Conservation (phyloP, 305 asterid species). For the Rubia peregrina region DNA sequence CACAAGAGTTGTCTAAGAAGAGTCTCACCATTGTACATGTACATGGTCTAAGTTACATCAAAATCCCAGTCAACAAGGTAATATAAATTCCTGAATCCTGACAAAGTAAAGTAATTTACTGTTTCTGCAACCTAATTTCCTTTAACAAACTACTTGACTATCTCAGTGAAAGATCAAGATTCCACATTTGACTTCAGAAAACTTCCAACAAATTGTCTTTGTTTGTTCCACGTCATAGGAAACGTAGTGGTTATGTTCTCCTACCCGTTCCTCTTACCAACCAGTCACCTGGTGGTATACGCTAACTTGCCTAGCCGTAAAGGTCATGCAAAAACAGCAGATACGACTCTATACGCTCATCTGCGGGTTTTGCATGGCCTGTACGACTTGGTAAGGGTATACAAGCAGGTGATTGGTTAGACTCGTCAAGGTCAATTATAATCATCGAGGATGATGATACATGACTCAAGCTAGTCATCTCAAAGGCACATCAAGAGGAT, state of each 20-base stretch:
- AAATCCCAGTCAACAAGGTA: neutral
- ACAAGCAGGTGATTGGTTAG: neutral
- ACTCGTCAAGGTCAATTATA: neutral
- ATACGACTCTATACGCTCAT: constrained; percentile 1
- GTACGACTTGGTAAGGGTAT: neutral
- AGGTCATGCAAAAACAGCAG: neutral
- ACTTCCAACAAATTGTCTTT: neutral
- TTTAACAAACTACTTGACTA: neutral
- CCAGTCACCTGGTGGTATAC: neutral
- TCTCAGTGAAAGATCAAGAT: neutral
- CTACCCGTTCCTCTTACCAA: neutral
- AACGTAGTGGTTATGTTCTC: neutral
- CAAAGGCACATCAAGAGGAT: too few relatives aligned
- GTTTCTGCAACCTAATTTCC: neutral
- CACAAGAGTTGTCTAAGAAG: too few relatives aligned
- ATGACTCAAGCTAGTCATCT: too few relatives aligned
- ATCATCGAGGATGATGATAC: neutral
- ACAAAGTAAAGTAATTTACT: neutral
- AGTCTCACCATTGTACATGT: too few relatives aligned
- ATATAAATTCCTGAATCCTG: neutral
- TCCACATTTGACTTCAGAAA: neutral
- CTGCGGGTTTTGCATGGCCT: neutral
- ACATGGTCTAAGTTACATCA: neutral
- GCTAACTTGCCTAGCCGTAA: neutral
- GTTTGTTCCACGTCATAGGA: neutral